Base-by-base conservation (phyloP, 441 rosid genomes). In the Populus hybrid region DNA sequence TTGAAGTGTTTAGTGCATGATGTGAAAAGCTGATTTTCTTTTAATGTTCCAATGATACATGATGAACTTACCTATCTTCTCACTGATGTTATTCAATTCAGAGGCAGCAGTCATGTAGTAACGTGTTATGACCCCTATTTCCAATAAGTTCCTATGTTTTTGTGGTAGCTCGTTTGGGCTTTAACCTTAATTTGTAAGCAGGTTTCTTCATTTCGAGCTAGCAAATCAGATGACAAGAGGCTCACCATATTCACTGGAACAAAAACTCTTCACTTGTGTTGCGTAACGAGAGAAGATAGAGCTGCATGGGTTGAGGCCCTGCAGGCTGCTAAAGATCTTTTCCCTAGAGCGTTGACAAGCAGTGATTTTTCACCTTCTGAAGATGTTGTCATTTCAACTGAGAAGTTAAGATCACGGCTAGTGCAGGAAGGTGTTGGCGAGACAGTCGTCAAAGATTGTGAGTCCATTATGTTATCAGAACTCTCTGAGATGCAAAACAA, bases 221-320 rank as follows among this genome's bases (percentile, higher is more conserved):
- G 98, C 83, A 93, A 91, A 83, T 93, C 99, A 61, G 98, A 95
- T 83, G 99, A 95, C 77, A 95, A 92, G 81, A 89, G 99, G 89
- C 92, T 95, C 69, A 85, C 91, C 50, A 91, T 95, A 84, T 93
- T 92, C 85, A 91, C 98, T 0, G 99, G 99, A 77, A 92, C 98
- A 28, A 95, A 95, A 83, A 95, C 99, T 82, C 99, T 95, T 79
- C 99, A 95, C 80, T 83, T 93, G 83, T 89, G 92, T 20, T 91
- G 96, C 76, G 79, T 84, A 71, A 83, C 95, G 26, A 89, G 90
- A 80, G 98, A 92, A 29, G 94, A 89, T 79, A 89, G 97, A 88
- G 79, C 91, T 61, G 80, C 87, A 14, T 95, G 99, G 99, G 84
- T 93, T 38, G 99, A 93, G 75, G 93, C 94, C 8, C 82, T 95